Evolutionary conservation across 768 basidiomycete genomes (phyloP).

Genomic region (Hebeloma cylindrosporum): DNA sequence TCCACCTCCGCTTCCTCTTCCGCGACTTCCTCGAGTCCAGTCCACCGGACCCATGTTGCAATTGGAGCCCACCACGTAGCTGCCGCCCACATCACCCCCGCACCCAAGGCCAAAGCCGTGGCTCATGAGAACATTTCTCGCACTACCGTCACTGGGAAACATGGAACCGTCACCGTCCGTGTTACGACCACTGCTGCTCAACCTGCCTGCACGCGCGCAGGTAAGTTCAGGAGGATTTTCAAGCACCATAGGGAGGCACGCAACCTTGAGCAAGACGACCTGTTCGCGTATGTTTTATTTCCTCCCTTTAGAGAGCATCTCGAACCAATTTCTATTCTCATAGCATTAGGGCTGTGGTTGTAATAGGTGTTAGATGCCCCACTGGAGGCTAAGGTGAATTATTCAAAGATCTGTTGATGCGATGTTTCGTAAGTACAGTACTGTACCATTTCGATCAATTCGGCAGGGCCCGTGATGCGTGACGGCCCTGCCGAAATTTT

Average conservation of each 20-base stretch:
- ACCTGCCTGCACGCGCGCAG: slow-evolving; percentile 18
- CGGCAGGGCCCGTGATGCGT: no score
- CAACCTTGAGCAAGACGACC: slow-evolving; percentile 12
- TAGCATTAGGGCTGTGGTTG: no score
- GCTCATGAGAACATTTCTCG: slow-evolving; percentile 5
- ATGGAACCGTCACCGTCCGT: slow-evolving; percentile 20
- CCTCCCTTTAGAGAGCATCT: background rate
- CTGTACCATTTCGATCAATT: no score
- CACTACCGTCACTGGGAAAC: slow-evolving; percentile 17
- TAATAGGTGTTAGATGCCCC: no score
- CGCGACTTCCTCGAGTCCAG: background rate
- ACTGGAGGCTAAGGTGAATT: no score
- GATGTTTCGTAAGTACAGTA: no score
- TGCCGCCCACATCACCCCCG: slow-evolving; percentile 9
- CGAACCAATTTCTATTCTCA: no score
- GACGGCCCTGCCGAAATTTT: no score
- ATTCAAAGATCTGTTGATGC: no score
- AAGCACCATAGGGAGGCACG: slow-evolving; percentile 9
- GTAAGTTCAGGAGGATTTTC: slow-evolving; percentile 10
- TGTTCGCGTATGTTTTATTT: slow-evolving; percentile 8
- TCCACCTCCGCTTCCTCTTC: slow-evolving; percentile 11
- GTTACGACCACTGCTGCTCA: slow-evolving; percentile 18
- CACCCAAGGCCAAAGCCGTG: slow-evolving; percentile 7
- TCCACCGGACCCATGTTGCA: slow-evolving; percentile 6
- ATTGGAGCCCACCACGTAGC: background rate